Evolutionary conservation across 371 early-diverging fungal genomes (phyloP).

Genomic region (Rhizopus arrhizus): DNA sequence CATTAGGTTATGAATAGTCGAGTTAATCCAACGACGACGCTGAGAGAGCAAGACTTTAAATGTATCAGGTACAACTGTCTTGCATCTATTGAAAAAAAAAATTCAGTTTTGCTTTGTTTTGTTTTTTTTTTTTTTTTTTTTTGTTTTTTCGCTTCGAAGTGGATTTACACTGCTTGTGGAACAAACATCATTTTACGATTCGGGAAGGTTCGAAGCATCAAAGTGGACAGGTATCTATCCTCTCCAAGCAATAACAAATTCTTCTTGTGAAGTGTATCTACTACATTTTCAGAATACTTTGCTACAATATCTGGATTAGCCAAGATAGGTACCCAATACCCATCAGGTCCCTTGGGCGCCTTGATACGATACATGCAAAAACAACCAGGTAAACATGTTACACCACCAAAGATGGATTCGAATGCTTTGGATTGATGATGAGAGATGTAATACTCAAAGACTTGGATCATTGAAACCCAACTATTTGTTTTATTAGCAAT

Average conservation of each 20-base stretch:
- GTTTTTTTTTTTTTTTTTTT: too few species aligned
- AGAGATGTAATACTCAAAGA: slow-evolving; percentile 95
- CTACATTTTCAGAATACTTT: slow-evolving; percentile 86
- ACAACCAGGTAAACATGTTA: slow-evolving; percentile 95
- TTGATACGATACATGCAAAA: slow-evolving; percentile 92
- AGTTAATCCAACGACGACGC: slow-evolving; percentile 90
- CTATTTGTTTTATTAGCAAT: slow-evolving; percentile 84
- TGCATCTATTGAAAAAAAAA: slow-evolving; percentile 42
- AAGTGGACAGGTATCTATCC: slow-evolving; percentile 92
- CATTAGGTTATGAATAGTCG: slow-evolving; percentile 85
- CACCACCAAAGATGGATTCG: slow-evolving; percentile 95
- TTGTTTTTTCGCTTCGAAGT: neutral
- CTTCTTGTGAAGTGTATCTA: slow-evolving; percentile 94
- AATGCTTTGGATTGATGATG: slow-evolving; percentile 94
- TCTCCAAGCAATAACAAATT: slow-evolving; percentile 93
- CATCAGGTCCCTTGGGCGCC: slow-evolving; percentile 60
- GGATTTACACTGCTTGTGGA: slow-evolving; percentile 68
- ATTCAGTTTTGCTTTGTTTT: too few species aligned
- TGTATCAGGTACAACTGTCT: slow-evolving; percentile 83
- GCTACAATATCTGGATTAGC: slow-evolving; percentile 86
- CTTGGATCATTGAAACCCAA: slow-evolving; percentile 93
- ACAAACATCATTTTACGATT: slow-evolving; percentile 90
- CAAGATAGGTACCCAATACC: slow-evolving; percentile 74
- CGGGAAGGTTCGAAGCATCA: slow-evolving; percentile 92
- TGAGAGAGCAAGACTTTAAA: slow-evolving; percentile 82